Conservation (phyloP, 2,329 filamentous ascomycete species). For the Aplosporella prunicola region DNA sequence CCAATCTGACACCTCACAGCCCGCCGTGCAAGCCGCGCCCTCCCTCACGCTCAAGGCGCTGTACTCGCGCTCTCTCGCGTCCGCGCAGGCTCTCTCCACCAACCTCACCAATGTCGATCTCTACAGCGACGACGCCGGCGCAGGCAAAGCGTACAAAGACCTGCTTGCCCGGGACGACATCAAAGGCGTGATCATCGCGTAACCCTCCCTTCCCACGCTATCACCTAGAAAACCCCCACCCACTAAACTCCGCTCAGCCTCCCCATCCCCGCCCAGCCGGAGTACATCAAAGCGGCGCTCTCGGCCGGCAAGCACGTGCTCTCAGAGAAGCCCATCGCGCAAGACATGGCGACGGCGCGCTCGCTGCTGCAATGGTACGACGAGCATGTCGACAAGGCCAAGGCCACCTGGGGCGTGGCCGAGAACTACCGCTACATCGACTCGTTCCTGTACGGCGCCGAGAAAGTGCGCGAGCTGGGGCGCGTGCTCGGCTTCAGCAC, state of each 20-base stretch:
- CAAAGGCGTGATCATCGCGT: conserved; percentile 46
- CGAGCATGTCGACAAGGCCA: conserved; percentile 22
- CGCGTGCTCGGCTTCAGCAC: conserved; percentile 47
- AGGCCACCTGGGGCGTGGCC: conserved; percentile 37
- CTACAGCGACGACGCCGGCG: conserved; percentile 48
- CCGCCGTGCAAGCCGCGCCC: conserved; percentile 48
- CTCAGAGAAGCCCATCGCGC: conserved; percentile 59
- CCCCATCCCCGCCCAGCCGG: conserved; percentile 53
- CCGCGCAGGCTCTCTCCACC: conserved; percentile 41
- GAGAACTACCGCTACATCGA: conserved; percentile 64
- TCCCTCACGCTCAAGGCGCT: conserved; percentile 53
- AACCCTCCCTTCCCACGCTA: conserved; percentile 14
- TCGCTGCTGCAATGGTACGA: conserved; percentile 32
- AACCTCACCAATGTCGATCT: conserved; percentile 39
- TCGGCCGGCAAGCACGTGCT: conserved; percentile 61
- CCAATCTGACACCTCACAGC: conserved; percentile 24
- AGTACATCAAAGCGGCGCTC: conserved; percentile 49
- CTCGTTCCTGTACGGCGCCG: conserved; percentile 43
- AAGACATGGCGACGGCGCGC: conserved; percentile 44
- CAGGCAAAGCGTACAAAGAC: conserved; percentile 40
- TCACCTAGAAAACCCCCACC: not conserved
- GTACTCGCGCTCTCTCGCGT: conserved; percentile 53
- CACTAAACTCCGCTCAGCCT: conserved; percentile 34
- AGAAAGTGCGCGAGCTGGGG: conserved; percentile 44
- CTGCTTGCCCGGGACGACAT: conserved; percentile 48